Conservation (phyloP, 83 land plant species). For the Larix sibirica region DNA sequence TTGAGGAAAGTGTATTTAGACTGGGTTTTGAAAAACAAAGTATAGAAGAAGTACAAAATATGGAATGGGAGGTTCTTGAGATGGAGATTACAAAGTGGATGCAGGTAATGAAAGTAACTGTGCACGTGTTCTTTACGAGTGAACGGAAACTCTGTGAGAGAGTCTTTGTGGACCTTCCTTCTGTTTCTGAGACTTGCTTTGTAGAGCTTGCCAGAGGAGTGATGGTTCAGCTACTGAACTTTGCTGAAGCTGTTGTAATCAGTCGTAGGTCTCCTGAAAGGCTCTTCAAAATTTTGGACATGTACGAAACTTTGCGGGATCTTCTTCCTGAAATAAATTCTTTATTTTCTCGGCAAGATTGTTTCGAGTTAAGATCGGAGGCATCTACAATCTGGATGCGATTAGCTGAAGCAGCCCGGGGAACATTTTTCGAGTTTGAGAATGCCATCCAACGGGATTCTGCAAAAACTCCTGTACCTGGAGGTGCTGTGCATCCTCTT, state of each 20-base stretch:
- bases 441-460: conserved; percentile 64
- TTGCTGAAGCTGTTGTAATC: conserved; percentile 68
- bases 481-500: conserved; percentile 84
- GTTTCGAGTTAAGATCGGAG: conserved; percentile 47
- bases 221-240: conserved; percentile 52
- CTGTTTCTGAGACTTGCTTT: conserved; percentile 44
- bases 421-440: conserved; percentile 74
- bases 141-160: conserved; percentile 35
- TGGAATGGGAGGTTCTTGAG: conserved; percentile 74
- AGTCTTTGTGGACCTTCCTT: conserved; percentile 22
- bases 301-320: conserved; percentile 74
- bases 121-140: conserved; percentile 31
- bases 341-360: conserved; percentile 23
- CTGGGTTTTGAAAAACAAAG: conserved; percentile 55
- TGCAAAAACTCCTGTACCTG: conserved; percentile 56
- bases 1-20: conserved; percentile 37
- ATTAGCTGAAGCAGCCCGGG: conserved; percentile 61
- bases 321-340: conserved; percentile 38
- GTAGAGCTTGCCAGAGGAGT: conserved; percentile 36
- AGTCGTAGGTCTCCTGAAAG: conserved; percentile 69
- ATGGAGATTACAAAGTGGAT: conserved; percentile 60
- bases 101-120: conserved; percentile 42
- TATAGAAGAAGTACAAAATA: conserved; percentile 64
- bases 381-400: conserved; percentile 14
- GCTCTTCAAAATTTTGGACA: conserved; percentile 77